Base-by-base conservation (phyloP, 352 stramenopile species). In the Globisporangium solare region DNA sequence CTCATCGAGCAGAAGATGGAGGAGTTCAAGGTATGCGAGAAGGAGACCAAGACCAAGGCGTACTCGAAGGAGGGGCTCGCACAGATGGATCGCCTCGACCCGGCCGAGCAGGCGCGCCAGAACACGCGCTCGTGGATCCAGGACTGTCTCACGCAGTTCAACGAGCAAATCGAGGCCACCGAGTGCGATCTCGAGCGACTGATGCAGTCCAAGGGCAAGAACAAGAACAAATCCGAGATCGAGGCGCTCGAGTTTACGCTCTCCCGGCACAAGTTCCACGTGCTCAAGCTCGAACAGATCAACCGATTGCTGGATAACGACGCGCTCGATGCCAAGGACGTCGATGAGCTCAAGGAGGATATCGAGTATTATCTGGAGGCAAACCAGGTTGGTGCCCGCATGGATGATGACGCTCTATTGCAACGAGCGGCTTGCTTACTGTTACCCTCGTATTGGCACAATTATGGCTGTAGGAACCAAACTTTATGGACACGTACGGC, bases 11-110 rank as follows among this genome's bases (percentile, higher is more conserved):
- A 94, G 41, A 98, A 99, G 74, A 99, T 99, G 97, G 97, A 99
- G 79, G 88, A 98, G 72, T 99, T 99, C 71, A 99, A 99, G 67
- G 88, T 99, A 43, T 98, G 95, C 62, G 97, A 99, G 80, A 99
- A 99, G 61, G 97, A 99, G 77, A 99, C 96, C 12, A 99, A 99
- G 74, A 99, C 97, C n/a, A 99, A 99, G 69, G 97, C 96, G 6
- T 99, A 99, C 71, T 98, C 86, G 31, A 99, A 99, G 60, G 97
- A 99, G 66, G 97, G 97, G 5, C 71, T 99, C 40, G 94, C 94
- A 12, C 83, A 98, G 65, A 80, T 94, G 22, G 93, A 98, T 47
- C 85, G 92, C 17, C 71, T 99, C 27, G 88, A 97, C 75, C 92
- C 93, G 8, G 79, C 88, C 47, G 88, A 97, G 58, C 78, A 88